Base-by-base conservation (phyloP, 2,329 filamentous ascomycete species). In the Microdochium paspali region DNA sequence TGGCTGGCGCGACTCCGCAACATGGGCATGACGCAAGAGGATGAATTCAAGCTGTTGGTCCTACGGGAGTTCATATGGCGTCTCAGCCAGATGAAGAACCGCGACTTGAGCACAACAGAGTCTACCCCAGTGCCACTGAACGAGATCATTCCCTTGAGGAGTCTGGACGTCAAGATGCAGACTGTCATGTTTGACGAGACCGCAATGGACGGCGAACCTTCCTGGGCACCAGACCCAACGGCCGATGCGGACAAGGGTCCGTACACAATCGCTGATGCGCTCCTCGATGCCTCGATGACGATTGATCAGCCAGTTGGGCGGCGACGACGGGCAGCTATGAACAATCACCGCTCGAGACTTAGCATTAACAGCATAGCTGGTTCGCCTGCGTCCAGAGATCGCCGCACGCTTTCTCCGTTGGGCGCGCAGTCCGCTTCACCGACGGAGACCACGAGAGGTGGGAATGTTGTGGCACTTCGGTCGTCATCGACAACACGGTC, bases 11-110 rank as follows among this genome's bases (percentile, higher is more conserved):
- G 89, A 53, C 68, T 98, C 44, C 80, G 87, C 45, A 95, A 88
- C 53, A 80, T 95, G 39, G 93, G 93, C 0, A 80, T 98, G 71
- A 71, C 75, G 1, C 60, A 74, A 1, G 90, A 96, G 42, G 91
- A 98, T 55, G 93, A 98, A 54, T 80, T 86, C 60, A 97, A 98
- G 63, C 69, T 98, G 2, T 70, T 97, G 30, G 86, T 84, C 4
- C 72, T 98, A 10, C 77, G 87, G 49, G 90, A 96, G 60, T 97
- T 95, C 58, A 87, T 98, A 35, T 95, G 88, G 87, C 82, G 87
- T 32, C 76, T 93, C 7, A 86, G 86, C 45, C 80, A 82, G 56
- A 82, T 87, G 51, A 87, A 83, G 58, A 70, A 77, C 10, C 79
- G 82, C 24, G 73, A 78, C 39, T 56, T 66, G 3, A 57, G 60